Conservation (phyloP, 352 stramenopile genomes). For the Globisporangium abappressorium region DNA sequence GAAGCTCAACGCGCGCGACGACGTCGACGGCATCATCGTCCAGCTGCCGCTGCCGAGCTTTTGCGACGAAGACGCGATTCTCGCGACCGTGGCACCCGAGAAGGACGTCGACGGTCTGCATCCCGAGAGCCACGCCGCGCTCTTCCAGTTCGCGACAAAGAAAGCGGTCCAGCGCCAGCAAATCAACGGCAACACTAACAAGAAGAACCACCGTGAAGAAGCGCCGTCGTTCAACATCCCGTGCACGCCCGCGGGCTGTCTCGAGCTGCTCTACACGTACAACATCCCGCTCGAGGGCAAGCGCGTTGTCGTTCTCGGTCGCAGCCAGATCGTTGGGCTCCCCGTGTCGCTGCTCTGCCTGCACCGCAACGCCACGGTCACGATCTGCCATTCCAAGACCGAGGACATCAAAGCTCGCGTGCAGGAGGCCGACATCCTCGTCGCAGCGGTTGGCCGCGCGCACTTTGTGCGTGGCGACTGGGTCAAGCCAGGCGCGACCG, state of each 20-base stretch:
- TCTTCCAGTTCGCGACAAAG: slow-evolving; percentile 77
- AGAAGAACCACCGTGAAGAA: slow-evolving; percentile 13
- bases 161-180: slow-evolving; percentile 21
- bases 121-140: slow-evolving; percentile 93
- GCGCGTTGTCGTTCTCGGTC: slow-evolving; percentile 95
- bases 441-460: slow-evolving; percentile 94
- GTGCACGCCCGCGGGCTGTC: slow-evolving; percentile 96
- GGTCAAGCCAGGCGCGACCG: slow-evolving; percentile 96
- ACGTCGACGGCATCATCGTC: slow-evolving; percentile 86
- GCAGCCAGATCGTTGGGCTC: slow-evolving; percentile 97
- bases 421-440: slow-evolving; percentile 94
- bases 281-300: slow-evolving; percentile 92
- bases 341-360: slow-evolving; percentile 95
- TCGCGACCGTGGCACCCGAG: slow-evolving; percentile 84
- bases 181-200: background rate
- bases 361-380: slow-evolving; percentile 96
- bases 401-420: slow-evolving; percentile 77
- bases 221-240: slow-evolving; percentile 84
- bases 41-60: slow-evolving; percentile 91
- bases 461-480: slow-evolving; percentile 93
- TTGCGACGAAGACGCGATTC: slow-evolving; percentile 92
- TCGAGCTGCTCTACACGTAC: slow-evolving; percentile 93
- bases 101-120: slow-evolving; percentile 99
- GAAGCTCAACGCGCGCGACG: slow-evolving; percentile 56
- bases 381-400: slow-evolving; percentile 96